phyloP scores from a whole-genome alignment of 2,329 filamentous ascomycete species.

The Fusarium clavum region DNA sequence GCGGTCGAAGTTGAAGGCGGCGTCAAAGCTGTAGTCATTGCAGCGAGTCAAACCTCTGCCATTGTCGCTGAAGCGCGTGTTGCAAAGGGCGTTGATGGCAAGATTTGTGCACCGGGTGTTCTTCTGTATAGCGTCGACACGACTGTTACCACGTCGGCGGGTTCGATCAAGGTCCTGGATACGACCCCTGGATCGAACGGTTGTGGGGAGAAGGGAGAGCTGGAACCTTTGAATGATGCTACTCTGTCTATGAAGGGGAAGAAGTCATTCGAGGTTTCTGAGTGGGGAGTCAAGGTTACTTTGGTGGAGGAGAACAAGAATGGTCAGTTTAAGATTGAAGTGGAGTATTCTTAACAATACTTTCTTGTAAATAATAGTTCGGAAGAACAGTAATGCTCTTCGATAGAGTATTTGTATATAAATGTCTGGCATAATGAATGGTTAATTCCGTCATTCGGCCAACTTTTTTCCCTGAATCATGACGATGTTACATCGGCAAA shows the following conservation, averaged over 20 bases:
- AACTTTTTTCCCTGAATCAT: background rate
- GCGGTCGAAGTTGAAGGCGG: constrained; percentile 20
- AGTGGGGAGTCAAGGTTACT: constrained; percentile 32
- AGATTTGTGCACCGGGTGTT: constrained; percentile 50
- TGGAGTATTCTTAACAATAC: background rate
- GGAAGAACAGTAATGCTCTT: too few relatives aligned
- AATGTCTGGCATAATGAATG: too few relatives aligned
- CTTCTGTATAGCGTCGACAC: constrained; percentile 53
- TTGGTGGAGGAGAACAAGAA: constrained; percentile 1
- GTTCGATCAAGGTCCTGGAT: constrained; percentile 50
- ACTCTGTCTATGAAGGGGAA: constrained; percentile 38
- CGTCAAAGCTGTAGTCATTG: constrained; percentile 30
- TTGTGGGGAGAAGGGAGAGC: constrained; percentile 41
- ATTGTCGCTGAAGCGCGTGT: constrained; percentile 51
- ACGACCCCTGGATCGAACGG: constrained; percentile 46
- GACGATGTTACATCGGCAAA: constrained; percentile 19
- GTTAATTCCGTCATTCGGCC: background rate
- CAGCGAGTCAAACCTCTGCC: constrained; percentile 27
- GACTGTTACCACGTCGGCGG: constrained; percentile 43
- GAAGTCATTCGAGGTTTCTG: constrained; percentile 14
- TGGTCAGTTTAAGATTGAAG: background rate
- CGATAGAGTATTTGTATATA: background rate
- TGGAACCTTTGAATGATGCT: constrained; percentile 48
- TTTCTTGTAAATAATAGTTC: background rate
- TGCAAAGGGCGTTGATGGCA: constrained; percentile 40